Base-by-base conservation (phyloP, 2,329 filamentous ascomycete species). In the Alternaria ventricosa region DNA sequence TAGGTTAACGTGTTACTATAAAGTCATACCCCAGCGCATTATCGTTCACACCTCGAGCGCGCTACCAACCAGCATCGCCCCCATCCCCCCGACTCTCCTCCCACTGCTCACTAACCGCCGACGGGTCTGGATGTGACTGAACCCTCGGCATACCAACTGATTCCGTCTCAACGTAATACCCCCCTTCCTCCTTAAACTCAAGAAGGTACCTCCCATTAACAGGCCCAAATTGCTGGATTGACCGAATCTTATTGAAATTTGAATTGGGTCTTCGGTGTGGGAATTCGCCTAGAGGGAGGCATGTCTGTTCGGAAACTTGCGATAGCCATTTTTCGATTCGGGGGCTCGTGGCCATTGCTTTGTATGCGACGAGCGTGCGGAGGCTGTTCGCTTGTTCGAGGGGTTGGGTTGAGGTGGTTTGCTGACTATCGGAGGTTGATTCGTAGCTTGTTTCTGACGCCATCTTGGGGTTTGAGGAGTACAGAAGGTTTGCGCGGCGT, bases 211-310 rank as follows among this genome's bases (percentile, higher is more conserved):
- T 30, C 13, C 46, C 46, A 11, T 49, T 27, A 18, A 28, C n/a
- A 28, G 25, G 7, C 10, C 46, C 25, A 11, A 49, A 25, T 47
- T 25, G 10, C 43, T 22, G 11, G 10, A 20, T 5, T 11, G 11
- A 0, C 20, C 20, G 3, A 0, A 22, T 45, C 0, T 8, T 45
- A 1, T 45, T 45, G 43, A 45, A 22, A 6, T 0, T 3, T 20
- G 11, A 0, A 1, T 4, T 18, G 1, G 18, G 18, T 20, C 43
- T 45, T 20, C 1, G 6, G 5, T 7, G 10, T 44, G 41, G 41
- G 41, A 12, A 44, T 18, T 44, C 41, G 41, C 41, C 41, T 11
- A 44, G 18, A 9, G 33, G 33, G 4, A 36, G 33, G 15, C 33
- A 36, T 36, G 33, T 36, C 33, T 36, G 33, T 1, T 36, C 13